Evolutionary conservation across 352 stramenopile species (phyloP).

Genomic region (Phytopythium litorale): DNA sequence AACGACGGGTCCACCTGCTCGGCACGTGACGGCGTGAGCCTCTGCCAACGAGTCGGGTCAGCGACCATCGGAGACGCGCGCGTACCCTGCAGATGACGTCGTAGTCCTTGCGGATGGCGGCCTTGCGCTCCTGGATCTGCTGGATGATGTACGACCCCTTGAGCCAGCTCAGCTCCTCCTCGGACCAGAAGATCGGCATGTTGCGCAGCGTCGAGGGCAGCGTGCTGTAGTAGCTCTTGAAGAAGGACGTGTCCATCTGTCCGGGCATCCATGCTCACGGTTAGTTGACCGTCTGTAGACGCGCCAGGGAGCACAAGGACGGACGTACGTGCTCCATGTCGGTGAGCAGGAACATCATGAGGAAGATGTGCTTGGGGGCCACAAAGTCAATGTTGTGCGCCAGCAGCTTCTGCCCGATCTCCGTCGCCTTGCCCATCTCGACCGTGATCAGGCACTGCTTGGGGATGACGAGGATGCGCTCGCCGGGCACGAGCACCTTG

Average conservation of each 20-base stretch:
- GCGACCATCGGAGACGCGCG: not conserved
- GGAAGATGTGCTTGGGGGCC: constrained; percentile 98
- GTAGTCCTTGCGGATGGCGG: constrained; percentile 97
- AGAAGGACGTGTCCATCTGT: constrained; percentile 77
- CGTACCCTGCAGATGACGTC: constrained; percentile 89
- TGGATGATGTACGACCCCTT: constrained; percentile 91
- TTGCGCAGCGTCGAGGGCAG: constrained; percentile 94
- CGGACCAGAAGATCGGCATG: constrained; percentile 99
- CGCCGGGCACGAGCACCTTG: constrained; percentile 80
- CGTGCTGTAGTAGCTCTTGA: constrained; percentile 97
- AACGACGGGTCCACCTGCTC: constrained; percentile 87
- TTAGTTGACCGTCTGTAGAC: not conserved
- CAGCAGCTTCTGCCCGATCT: constrained; percentile 93
- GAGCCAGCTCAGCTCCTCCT: constrained; percentile 92
- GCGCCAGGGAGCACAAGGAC: not conserved
- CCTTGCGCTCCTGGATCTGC: constrained; percentile 95
- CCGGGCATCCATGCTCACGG: constrained; percentile 4
- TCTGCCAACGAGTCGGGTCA: not conserved
- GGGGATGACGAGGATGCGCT: constrained; percentile 90
- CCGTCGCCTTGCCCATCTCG: constrained; percentile 98
- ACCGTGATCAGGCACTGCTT: constrained; percentile 98
- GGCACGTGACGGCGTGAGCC: not conserved
- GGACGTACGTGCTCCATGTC: constrained; percentile 89
- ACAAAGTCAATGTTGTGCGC: constrained; percentile 94
- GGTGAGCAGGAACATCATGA: constrained; percentile 98